phyloP scores from a whole-genome alignment of 192 early-diverging fungal species.

The Podila horticola region DNA sequence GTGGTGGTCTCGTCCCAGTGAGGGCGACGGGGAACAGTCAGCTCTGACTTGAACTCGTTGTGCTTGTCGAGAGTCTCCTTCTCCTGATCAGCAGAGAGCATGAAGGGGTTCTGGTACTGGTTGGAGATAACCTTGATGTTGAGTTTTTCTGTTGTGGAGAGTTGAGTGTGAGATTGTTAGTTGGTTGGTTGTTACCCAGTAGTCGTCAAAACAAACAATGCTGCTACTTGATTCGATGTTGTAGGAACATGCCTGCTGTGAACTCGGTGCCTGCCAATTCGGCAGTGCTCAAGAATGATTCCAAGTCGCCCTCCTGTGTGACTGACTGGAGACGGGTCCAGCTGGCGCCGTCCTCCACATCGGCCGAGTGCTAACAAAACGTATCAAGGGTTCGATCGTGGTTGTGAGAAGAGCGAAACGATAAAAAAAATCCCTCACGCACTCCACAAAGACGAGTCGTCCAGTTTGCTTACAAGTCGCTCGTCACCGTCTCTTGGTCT shows the following conservation, averaged over 20 bases:
- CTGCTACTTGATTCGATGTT: no score
- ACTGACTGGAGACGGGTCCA: slow-evolving; percentile 94
- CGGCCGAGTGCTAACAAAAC: slow-evolving; percentile 78
- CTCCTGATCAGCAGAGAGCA: slow-evolving; percentile 84
- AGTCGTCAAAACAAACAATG: no score
- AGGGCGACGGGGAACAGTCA: slow-evolving; percentile 91
- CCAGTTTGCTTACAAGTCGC: slow-evolving; percentile 41
- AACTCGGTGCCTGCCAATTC: slow-evolving; percentile 95
- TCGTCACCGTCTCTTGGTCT: slow-evolving; percentile 55
- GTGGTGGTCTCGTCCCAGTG: slow-evolving; percentile 90
- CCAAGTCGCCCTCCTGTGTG: slow-evolving; percentile 97
- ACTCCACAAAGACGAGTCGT: no score
- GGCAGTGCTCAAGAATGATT: slow-evolving; percentile 95
- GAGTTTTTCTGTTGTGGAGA: slow-evolving; percentile 63
- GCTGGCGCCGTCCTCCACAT: slow-evolving; percentile 81
- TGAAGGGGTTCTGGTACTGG: slow-evolving; percentile 82
- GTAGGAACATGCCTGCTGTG: slow-evolving; percentile 70
- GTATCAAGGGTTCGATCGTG: not conserved
- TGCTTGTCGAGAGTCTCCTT: slow-evolving; percentile 79
- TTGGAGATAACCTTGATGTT: slow-evolving; percentile 87
- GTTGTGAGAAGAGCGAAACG: not conserved
- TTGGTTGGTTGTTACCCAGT: not conserved
- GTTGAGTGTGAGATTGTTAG: not conserved
- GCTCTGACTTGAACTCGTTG: slow-evolving; percentile 72
- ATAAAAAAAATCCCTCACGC: no score